Evolutionary conservation across 108 stramenopile genomes (phyloP).

Genomic region (Stephanodiscus minutulus): DNA sequence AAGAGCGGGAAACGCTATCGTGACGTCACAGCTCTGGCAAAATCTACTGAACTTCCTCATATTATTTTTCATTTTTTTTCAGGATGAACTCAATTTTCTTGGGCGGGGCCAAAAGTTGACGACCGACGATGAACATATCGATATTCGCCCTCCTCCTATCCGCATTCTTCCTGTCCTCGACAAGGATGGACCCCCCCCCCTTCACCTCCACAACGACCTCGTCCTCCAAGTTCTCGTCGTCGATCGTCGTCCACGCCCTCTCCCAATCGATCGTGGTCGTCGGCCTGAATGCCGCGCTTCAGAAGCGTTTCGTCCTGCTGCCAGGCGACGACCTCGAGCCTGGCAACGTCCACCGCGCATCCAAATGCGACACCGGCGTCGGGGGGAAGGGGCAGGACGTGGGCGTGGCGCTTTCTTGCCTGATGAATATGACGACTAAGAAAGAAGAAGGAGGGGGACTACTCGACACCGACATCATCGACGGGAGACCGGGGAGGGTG

Average conservation of each 20-base stretch:
- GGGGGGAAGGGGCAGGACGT: constrained; percentile 92
- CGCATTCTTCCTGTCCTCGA: no score
- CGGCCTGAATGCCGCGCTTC: constrained; percentile 82
- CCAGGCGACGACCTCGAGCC: constrained; percentile 47
- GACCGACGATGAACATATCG: no score
- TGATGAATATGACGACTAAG: no score
- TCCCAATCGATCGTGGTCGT: constrained; percentile 56
- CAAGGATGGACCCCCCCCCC: no score
- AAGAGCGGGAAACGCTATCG: no score
- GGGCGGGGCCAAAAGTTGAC: no score
- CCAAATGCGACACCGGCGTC: constrained; percentile 60
- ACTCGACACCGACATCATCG: neutral
- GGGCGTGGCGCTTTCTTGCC: constrained; percentile 70
- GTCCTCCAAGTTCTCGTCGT: neutral
- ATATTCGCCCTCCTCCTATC: no score
- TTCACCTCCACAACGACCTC: neutral
- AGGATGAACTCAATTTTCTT: no score
- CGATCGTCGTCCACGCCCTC: constrained; percentile 15
- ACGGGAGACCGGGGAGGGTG: constrained; percentile 11
- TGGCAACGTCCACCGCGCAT: constrained; percentile 78
- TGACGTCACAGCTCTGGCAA: no score
- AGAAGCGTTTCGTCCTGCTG: constrained; percentile 83
- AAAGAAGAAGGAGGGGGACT: neutral
- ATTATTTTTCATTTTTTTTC: no score
- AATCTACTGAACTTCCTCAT: no score